Evolutionary conservation across 208 protist species (phyloP).

Genomic region (Leishmania arabica): DNA sequence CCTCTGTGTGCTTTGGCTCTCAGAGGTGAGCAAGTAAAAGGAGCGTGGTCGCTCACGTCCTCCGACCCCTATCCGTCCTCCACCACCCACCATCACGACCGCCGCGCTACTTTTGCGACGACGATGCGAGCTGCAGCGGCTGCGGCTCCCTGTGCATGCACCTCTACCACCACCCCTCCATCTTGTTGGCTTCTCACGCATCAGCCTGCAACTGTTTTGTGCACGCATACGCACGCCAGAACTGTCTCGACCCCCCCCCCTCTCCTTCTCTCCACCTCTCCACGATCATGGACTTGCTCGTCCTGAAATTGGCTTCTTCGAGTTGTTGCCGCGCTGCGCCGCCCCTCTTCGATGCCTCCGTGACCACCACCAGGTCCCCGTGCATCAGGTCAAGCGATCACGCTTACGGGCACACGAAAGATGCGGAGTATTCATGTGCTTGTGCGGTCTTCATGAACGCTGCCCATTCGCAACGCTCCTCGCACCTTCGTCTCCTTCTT

Average conservation of each 20-base stretch:
- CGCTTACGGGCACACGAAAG: background rate
- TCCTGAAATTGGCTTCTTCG: background rate
- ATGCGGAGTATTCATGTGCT: background rate
- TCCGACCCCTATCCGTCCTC: background rate
- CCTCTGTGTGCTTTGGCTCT: background rate
- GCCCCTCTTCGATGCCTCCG: background rate
- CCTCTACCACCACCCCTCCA: background rate
- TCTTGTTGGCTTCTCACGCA: background rate
- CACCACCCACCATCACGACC: background rate
- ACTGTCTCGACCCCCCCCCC: background rate
- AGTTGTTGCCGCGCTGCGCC: background rate
- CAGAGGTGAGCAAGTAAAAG: background rate
- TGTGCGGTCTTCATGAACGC: background rate
- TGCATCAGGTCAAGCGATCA: background rate
- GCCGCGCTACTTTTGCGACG: background rate
- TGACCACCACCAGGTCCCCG: background rate
- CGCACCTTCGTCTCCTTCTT: background rate
- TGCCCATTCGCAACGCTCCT: background rate
- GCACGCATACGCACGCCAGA: background rate
- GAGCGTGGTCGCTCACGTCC: background rate
- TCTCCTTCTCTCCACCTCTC: background rate
- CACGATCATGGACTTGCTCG: background rate
- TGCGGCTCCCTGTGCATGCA: background rate
- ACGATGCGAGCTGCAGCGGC: background rate
- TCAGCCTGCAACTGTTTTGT: background rate